Evolutionary conservation across 441 rosid species (phyloP).

Genomic region (Croton setiger): DNA sequence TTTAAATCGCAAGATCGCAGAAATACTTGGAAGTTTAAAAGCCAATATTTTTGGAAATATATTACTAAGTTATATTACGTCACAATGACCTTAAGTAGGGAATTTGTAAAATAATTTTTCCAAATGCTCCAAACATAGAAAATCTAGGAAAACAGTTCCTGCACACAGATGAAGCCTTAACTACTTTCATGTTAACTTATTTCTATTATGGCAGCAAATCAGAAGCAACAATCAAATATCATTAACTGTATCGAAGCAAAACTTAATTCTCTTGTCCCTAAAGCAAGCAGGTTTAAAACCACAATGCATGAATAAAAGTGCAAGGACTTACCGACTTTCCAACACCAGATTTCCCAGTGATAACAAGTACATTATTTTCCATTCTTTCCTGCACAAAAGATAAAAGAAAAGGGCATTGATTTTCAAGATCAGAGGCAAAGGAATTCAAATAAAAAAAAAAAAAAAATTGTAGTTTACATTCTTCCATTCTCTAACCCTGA

Average conservation of each 20-base stretch:
- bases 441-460: slow-evolving; percentile 2
- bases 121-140: neutral
- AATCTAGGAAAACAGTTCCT: neutral
- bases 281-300: neutral
- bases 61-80: too few relatives aligned
- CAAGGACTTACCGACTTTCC: slow-evolving; percentile 77
- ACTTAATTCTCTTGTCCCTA: neutral
- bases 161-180: neutral
- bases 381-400: slow-evolving; percentile 36
- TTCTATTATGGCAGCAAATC: neutral
- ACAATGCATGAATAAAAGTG: slow-evolving; percentile 4
- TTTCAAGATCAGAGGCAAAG: slow-evolving; percentile 9
- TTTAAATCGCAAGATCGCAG: too few relatives aligned
- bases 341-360: slow-evolving; percentile 83
- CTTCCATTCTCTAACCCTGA: neutral
- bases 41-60: too few relatives aligned
- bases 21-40: too few relatives aligned
- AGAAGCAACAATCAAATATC: neutral
- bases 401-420: slow-evolving; percentile 15
- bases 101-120: too few relatives aligned
- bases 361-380: slow-evolving; percentile 48
- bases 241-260: slow-evolving; percentile 2
- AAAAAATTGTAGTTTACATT: neutral
- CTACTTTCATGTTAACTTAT: neutral
- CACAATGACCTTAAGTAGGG: too few relatives aligned